A percentile compares a stretch with the other conserved stretches of the same genome.
Conservation (phyloP, 371 early-diverging fungal genomes). For the Encephalitozoon intestinalis region DNA sequence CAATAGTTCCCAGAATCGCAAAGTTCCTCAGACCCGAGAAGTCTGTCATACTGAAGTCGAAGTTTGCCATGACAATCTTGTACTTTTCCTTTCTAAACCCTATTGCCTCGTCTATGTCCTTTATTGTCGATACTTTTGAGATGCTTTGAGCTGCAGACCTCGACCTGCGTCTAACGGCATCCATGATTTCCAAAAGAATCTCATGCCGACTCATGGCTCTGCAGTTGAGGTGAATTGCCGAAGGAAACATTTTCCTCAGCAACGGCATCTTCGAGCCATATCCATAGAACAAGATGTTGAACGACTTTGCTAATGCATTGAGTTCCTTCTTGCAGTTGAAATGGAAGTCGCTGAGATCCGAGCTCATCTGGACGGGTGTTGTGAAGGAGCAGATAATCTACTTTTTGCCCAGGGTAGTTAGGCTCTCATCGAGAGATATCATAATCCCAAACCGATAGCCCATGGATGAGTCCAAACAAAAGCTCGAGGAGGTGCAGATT, state of each 20-base stretch:
- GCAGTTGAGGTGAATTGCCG: conserved; percentile 37
- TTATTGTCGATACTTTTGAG: neutral
- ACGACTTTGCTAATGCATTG: conserved; percentile 29
- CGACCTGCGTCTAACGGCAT: neutral
- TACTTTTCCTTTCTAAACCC: neutral
- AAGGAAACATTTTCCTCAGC: conserved; percentile 49
- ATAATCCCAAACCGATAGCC: neutral
- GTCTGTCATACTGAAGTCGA: conserved; percentile 21
- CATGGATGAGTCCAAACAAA: neutral
- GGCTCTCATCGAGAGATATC: neutral
- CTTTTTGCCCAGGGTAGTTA: neutral
- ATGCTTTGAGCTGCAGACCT: neutral
- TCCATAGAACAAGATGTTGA: conserved; percentile 58
- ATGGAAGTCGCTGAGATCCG: conserved; percentile 40
- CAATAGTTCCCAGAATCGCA: conserved; percentile 51
- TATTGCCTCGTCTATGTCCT: conserved; percentile 31
- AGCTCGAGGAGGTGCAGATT: neutral
- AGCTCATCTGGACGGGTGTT: neutral
- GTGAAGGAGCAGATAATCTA: neutral
- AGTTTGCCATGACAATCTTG: conserved; percentile 42
- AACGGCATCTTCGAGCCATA: conserved; percentile 54
- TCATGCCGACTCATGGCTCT: neutral
- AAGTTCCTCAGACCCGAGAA: conserved; percentile 18
- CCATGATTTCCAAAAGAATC: neutral
- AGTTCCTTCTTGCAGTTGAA: conserved; percentile 36